A percentile compares a stretch with the other conserved stretches of the same genome.
Evolutionary conservation across 148 eudicot species (phyloP).

Genomic region (Hydrangea macrophylla): DNA sequence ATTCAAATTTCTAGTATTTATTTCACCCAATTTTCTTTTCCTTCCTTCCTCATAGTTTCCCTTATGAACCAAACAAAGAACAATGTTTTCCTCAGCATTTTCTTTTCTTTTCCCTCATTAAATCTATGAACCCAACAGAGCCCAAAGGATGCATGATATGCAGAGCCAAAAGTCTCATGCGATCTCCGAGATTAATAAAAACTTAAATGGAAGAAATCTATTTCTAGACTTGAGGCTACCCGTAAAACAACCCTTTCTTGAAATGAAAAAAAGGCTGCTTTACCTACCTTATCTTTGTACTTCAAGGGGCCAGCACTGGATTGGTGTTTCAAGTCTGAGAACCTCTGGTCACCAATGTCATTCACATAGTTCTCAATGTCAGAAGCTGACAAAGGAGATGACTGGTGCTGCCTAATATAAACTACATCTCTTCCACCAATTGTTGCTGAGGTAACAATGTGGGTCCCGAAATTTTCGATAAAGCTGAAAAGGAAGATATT

Average conservation of each 20-base stretch:
- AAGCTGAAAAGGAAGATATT: slow-evolving; percentile 62
- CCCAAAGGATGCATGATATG: neutral
- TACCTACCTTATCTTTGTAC: slow-evolving; percentile 95
- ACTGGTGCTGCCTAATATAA: slow-evolving; percentile 87
- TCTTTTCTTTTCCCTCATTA: no score
- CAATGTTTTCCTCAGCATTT: no score
- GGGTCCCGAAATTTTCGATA: slow-evolving; percentile 93
- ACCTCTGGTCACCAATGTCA: slow-evolving; percentile 89
- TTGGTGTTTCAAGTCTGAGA: slow-evolving; percentile 56
- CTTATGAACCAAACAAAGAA: no score
- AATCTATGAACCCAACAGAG: no score
- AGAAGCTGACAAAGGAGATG: slow-evolving; percentile 69
- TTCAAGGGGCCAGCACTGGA: slow-evolving; percentile 62
- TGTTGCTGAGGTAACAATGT: slow-evolving; percentile 84
- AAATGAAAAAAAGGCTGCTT: slow-evolving; percentile 7
- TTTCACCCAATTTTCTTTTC: no score
- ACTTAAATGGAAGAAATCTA: neutral
- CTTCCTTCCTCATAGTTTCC: no score
- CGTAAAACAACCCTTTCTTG: neutral
- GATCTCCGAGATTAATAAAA: neutral
- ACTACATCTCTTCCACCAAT: slow-evolving; percentile 97
- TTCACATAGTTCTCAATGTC: slow-evolving; percentile 82
- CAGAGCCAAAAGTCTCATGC: neutral
- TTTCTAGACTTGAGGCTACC: neutral
- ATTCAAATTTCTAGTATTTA: no score